Evolutionary conservation across 306 rosid species (phyloP), one percentile per base, ranked within the genome.

Genomic region (Lupinus albus): DNA sequence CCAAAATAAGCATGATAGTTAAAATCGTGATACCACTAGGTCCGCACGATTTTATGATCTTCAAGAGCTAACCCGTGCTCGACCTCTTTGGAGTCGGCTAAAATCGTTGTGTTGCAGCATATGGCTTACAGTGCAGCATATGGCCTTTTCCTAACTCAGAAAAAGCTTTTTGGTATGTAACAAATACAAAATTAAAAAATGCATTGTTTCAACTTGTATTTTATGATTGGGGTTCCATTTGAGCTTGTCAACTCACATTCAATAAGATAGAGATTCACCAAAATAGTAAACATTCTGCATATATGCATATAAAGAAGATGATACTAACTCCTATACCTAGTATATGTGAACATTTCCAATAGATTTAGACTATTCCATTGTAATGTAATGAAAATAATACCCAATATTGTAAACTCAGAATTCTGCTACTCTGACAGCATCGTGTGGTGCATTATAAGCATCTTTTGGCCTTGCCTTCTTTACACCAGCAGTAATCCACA

Each of bases 401-500:
- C 45, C 45, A 54, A 60, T 42, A 62, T 30, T 18, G 46, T 4
- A 2, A 47, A 25, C 76, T 90, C 85, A 90, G 77, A 93, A 85
- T 45, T 93, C 92, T 14, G 83, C 51, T 9, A 88, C 95, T 65
- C 87, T 79, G 18, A 82, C 57, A 42, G 91, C 89, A 42, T 84
- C 92, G 1, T 79, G 78, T 60, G 89, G 87, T 44, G 60, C 44
- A 59, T 88, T 84, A n/a, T 83, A 90, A 7, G 77, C 92, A 54
- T 93, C 99, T 72, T 84, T 88, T 12, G 95, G 49, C 84, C 92
- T 85, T 0, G 87, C 82, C 73, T 93, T 93, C 97, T 90, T 93
- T 2, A 93, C 88, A 13, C 96, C 92, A 7, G 97, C 99, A 4
- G 96, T 93, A 21, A 93, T 75, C 92, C 97, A 93, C 46, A 93